These are phyloP conservation scores for Tetradesmus lagerheimii DNA, from an alignment of 139 green algal species.

Conservation along the genomic window DNA sequence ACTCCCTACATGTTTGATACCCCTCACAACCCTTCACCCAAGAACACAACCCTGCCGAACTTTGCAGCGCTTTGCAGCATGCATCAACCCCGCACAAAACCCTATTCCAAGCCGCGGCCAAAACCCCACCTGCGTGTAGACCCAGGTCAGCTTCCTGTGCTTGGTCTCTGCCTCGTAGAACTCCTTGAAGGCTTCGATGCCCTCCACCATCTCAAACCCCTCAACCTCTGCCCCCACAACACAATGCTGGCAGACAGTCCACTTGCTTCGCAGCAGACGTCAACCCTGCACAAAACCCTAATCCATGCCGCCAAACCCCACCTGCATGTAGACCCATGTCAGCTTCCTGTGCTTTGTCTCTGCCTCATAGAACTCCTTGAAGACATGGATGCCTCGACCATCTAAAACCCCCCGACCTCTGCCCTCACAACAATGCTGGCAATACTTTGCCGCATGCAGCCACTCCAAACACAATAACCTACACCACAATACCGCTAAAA, in stretches of 20 bases:
- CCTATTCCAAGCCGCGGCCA: too few species aligned
- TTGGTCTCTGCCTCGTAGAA: conserved; percentile 78
- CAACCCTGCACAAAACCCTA: too few species aligned
- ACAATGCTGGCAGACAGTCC: too few species aligned
- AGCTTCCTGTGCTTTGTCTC: conserved; percentile 90
- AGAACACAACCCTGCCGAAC: too few species aligned
- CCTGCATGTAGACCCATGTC: conserved; percentile 94
- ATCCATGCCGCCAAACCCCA: background rate
- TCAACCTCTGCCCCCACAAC: too few species aligned
- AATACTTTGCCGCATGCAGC: too few species aligned
- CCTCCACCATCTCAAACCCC: conserved; percentile 93
- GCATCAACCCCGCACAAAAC: too few species aligned
- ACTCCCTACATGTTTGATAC: conserved; percentile 22
- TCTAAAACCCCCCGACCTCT: conserved; percentile 84
- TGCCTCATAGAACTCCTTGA: conserved; percentile 72
- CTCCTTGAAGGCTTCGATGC: conserved; percentile 87
- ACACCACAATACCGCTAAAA: too few species aligned
- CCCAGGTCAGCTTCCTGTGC: conserved; percentile 95
- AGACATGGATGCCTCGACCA: conserved; percentile 83
- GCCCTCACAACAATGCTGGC: too few species aligned
- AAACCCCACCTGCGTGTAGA: conserved; percentile 80
- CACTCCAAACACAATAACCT: too few species aligned
- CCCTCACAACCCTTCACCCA: conserved; percentile 32
- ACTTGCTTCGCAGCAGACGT: too few species aligned
- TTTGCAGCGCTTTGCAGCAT: too few species aligned